Base-by-base conservation (phyloP, 164 flowering plant genomes). In the Euptelea pleiosperma region DNA sequence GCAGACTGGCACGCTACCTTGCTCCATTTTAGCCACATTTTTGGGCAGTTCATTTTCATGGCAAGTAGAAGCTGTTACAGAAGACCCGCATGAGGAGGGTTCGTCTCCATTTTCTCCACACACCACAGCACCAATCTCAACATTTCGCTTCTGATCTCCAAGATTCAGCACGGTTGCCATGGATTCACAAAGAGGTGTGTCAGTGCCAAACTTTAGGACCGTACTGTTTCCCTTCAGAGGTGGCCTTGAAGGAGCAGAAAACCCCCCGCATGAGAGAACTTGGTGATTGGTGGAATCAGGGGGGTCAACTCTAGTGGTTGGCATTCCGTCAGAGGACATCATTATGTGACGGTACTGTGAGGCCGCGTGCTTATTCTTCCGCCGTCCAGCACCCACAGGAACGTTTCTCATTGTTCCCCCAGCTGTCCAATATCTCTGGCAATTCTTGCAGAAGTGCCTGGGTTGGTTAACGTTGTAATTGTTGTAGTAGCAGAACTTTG, bases 401-500 rank as follows among this genome's bases (percentile, higher is more conserved):
- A 89, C 87, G 35, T 84, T 86, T 60, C 96, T 74, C 93, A 89
- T 89, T 15, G 91, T 82, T 12, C 96, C 96, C 2, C 96, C 93
- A 0, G 84, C 82, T 15, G 96, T 89, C 96, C 96, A 89, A 57
- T 89, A 89, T 64, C 96, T 73, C 71, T 89, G 96, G 55, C 96
- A 89, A 64, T 77, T 73, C 75, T 81, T 89, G 75, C 96, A 89
- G 70, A 89, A 86, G 44, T 89, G 89, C 8, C 96, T 80, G 0
- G 96, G 96, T 49, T 89, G 96, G 63, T 80, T 81, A 37, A 84
- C 68, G 34, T 86, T 86, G 73, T 86, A 89, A 60, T 89, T 89
- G 75, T 89, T 89, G 82, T 78, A 86, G 74, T 89, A 89, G 51
- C 96, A 89, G 69, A 89, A 89, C 61, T 86, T 89, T 6, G 96